These are phyloP conservation scores for Vachellia collinsii DNA, from an alignment of 306 rosid species.

Conservation along the genomic window DNA sequence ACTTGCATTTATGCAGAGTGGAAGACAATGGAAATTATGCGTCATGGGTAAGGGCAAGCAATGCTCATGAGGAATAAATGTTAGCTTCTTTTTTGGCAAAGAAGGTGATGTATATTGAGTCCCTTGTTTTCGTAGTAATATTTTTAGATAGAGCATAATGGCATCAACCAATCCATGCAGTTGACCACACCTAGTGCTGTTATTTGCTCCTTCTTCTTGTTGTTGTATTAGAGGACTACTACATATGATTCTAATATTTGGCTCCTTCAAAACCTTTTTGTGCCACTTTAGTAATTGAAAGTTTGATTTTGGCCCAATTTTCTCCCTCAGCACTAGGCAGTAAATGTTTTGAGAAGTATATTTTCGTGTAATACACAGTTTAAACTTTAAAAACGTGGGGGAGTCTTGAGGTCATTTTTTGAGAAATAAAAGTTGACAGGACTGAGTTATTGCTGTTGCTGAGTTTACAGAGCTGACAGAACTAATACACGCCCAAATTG, in stretches of 20 bases:
- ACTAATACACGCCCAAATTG: neutral
- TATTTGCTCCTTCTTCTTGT: too few relatives aligned
- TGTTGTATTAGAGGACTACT: neutral
- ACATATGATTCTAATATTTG: neutral
- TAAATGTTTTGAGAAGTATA: neutral
- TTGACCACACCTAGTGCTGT: too few relatives aligned
- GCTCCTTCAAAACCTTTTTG: neutral
- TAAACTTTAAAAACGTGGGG: neutral
- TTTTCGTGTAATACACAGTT: neutral
- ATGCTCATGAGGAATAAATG: slow-evolving; percentile 41
- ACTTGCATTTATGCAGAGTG: slow-evolving; percentile 57
- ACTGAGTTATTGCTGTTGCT: neutral
- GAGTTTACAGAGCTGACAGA: slow-evolving; percentile 1
- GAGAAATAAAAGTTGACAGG: slow-evolving; percentile 14
- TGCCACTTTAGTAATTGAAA: too few relatives aligned
- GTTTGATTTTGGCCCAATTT: neutral
- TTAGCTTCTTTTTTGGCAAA: slow-evolving; percentile 9
- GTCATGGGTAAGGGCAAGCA: slow-evolving; percentile 61
- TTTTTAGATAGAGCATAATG: too few relatives aligned
- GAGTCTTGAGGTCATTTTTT: neutral
- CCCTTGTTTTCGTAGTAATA: neutral
- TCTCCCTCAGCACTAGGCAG: neutral
- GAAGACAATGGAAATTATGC: slow-evolving; percentile 65
- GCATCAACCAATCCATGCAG: too few relatives aligned
- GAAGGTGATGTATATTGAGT: slow-evolving; percentile 24